Evolutionary conservation across 1,284 basidiomycete species (phyloP).

Genomic region (Trichosporon faecale): DNA sequence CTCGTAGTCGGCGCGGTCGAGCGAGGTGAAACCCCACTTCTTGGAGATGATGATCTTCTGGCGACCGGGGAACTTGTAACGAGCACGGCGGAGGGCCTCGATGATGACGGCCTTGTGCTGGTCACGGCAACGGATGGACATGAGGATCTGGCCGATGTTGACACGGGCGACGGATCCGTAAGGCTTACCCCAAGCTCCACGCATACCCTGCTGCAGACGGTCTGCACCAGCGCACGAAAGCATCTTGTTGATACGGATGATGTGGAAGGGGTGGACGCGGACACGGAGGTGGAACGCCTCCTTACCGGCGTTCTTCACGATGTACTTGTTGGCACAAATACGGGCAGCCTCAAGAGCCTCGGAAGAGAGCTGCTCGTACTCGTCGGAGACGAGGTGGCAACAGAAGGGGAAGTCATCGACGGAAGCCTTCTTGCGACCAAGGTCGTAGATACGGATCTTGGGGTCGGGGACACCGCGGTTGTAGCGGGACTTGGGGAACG

Average conservation of each 20-base stretch:
- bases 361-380: constrained; percentile 95
- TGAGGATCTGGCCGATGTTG: constrained; percentile 80
- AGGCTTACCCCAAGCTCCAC: constrained; percentile 99
- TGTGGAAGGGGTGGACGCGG: constrained; percentile 97
- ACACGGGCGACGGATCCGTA: constrained; percentile 64
- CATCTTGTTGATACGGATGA: constrained; percentile 99
- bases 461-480: constrained; percentile 97
- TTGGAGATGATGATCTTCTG: constrained; percentile 98
- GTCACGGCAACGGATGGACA: constrained; percentile 94
- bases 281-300: constrained; percentile 98
- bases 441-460: constrained; percentile 92
- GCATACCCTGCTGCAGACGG: constrained; percentile 97
- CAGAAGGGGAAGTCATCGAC: constrained; percentile 98
- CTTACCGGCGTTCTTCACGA: constrained; percentile 96
- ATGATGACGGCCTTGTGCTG: constrained; percentile 81
- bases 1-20: constrained; percentile 84
- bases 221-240: constrained; percentile 98
- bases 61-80: constrained; percentile 99
- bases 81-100: constrained; percentile 93
- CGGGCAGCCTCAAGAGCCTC: constrained; percentile 98
- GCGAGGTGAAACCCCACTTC: constrained; percentile 98
- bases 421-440: constrained; percentile 89
- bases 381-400: constrained; percentile 93
- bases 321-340: constrained; percentile 99
- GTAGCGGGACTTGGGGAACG: constrained; percentile 80